Conservation (phyloP, 345 rosid genomes). For the Camelina laxa region DNA sequence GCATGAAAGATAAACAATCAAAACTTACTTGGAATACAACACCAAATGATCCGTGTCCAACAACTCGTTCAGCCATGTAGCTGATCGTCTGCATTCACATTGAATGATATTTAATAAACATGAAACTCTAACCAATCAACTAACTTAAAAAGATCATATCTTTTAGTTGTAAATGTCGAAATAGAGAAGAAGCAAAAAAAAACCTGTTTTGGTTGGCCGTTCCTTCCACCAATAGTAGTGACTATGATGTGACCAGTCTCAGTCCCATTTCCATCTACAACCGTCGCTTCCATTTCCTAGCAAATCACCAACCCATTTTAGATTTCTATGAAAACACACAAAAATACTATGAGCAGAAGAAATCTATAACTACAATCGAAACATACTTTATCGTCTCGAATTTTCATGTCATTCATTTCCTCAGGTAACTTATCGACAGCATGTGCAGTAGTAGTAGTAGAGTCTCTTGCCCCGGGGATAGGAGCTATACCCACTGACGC, state of each 20-base stretch:
- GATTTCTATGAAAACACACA: neutral
- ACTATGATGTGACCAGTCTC: conserved; percentile 97
- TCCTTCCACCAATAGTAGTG: conserved; percentile 95
- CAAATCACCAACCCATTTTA: conserved; percentile 24
- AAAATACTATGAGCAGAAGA: neutral
- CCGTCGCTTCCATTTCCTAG: conserved; percentile 93
- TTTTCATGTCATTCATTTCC: conserved; percentile 90
- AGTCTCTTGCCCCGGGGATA: conserved; percentile 57
- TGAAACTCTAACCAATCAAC: neutral
- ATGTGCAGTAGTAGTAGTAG: conserved; percentile 45
- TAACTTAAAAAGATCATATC: neutral
- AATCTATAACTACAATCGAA: neutral
- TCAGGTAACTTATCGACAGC: conserved; percentile 73
- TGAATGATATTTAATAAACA: neutral
- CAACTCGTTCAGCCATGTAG: conserved; percentile 99
- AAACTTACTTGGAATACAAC: conserved; percentile 89
- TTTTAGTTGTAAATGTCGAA: neutral
- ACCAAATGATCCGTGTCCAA: conserved; percentile 97
- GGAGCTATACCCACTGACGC: conserved; percentile 75
- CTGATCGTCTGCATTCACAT: conserved; percentile 74
- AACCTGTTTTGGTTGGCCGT: conserved; percentile 98
- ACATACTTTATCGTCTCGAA: conserved; percentile 61
- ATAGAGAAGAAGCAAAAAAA: too few species aligned
- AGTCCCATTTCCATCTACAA: conserved; percentile 86
- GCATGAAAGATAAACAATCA: neutral